phyloP scores from a whole-genome alignment of 352 stramenopile genomes.

The Achlya hypogyna region DNA sequence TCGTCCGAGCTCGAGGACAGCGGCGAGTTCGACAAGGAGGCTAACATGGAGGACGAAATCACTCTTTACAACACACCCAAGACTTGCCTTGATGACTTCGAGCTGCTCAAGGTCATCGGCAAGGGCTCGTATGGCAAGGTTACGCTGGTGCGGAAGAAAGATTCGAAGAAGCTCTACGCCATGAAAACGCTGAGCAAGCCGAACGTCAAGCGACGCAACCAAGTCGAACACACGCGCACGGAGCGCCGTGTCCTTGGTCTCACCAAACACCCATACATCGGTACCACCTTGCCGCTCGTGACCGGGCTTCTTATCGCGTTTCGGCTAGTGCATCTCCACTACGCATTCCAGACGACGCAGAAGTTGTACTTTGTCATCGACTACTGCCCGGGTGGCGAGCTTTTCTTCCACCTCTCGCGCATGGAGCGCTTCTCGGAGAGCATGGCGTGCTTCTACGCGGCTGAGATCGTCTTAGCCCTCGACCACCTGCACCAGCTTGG shows the following conservation, averaged over 20 bases:
- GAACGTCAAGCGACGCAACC: conserved; percentile 79
- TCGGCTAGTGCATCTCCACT: conserved; percentile 70
- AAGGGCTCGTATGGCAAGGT: conserved; percentile 90
- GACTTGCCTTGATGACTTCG: conserved; percentile 86
- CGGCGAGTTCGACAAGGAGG: conserved; percentile 26
- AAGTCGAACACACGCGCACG: conserved; percentile 78
- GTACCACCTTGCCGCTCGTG: conserved; percentile 7
- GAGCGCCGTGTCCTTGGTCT: conserved; percentile 76
- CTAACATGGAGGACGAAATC: conserved; percentile 29
- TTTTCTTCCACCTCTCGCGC: conserved; percentile 85
- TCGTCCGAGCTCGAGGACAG: neutral
- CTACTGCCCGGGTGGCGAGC: conserved; percentile 85
- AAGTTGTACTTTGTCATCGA: conserved; percentile 90
- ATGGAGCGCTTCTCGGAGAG: conserved; percentile 84
- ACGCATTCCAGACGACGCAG: conserved; percentile 85
- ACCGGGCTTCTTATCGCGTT: conserved; percentile 29
- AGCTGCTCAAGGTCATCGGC: conserved; percentile 88
- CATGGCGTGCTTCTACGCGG: conserved; percentile 87
- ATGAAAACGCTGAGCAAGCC: conserved; percentile 88
- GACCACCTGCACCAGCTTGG: conserved; percentile 83
- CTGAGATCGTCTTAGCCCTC: conserved; percentile 85
- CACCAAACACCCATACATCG: conserved; percentile 88
- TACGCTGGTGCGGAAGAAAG: conserved; percentile 80
- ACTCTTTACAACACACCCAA: conserved; percentile 81
- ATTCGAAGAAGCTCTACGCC: conserved; percentile 59